Percentiles rank a stretch among this genome's conserved stretches.
Evolutionary conservation across 2,329 filamentous ascomycete species (phyloP).

Genomic region (Aotearoamyces nothofagi): DNA sequence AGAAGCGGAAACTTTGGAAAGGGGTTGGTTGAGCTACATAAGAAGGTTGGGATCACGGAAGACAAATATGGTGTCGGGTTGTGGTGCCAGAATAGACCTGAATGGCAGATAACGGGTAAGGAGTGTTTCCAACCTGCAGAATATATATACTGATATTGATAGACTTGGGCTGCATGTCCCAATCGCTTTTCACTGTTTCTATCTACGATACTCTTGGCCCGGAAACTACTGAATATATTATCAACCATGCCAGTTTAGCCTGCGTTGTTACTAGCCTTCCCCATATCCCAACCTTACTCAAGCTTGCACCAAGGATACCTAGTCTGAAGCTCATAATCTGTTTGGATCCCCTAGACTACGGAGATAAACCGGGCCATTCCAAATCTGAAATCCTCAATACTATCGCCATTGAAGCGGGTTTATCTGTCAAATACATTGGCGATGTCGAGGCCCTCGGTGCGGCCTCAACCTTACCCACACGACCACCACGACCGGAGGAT

Average conservation of each 20-base stretch:
- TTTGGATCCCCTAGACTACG: slow-evolving; percentile 67
- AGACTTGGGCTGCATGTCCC: slow-evolving; percentile 80
- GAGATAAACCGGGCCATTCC: slow-evolving; percentile 61
- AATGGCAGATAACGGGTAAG: slow-evolving; percentile 73
- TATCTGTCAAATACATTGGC: slow-evolving; percentile 63
- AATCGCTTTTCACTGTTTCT: slow-evolving; percentile 78
- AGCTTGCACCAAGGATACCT: slow-evolving; percentile 62
- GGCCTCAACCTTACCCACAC: slow-evolving; percentile 48
- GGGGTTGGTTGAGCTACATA: slow-evolving; percentile 71
- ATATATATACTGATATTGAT: neutral
- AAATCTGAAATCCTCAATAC: slow-evolving; percentile 67
- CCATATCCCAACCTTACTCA: slow-evolving; percentile 69
- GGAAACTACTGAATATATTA: slow-evolving; percentile 85
- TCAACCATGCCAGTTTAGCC: slow-evolving; percentile 70
- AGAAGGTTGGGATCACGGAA: slow-evolving; percentile 49
- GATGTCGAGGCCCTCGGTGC: slow-evolving; percentile 74
- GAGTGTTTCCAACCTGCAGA: no score
- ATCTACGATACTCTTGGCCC: slow-evolving; percentile 93
- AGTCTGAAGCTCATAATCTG: slow-evolving; percentile 77
- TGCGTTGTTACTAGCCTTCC: slow-evolving; percentile 67
- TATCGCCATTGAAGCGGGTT: slow-evolving; percentile 57
- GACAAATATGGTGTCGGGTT: slow-evolving; percentile 62
- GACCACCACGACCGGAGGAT: slow-evolving; percentile 59
- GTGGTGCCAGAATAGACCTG: slow-evolving; percentile 76
- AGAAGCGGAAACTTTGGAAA: slow-evolving; percentile 74